Evolutionary conservation across 2,329 filamentous ascomycete species (phyloP), one percentile per base, ranked within the genome.

Genomic region (Thermoascus crustaceus): DNA sequence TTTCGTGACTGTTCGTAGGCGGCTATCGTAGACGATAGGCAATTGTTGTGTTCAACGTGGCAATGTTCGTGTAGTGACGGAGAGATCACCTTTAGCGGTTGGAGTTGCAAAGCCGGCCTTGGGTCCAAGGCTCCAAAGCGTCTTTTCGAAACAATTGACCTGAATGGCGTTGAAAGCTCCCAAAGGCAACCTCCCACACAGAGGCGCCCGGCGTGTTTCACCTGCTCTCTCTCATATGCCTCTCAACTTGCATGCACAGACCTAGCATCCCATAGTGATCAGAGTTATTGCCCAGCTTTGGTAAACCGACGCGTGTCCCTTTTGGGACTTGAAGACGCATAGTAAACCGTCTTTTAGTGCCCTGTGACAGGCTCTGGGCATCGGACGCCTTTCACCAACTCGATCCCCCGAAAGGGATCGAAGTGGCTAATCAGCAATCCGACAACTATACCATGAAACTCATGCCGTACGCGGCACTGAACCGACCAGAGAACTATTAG

Each of bases 401-500:
- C 52, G 39, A 41, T 44, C 47, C 54, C 46, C 32, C 47, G 46
- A 49, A 45, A 49, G 45, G 54, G 53, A 47, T 47, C 46, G 45
- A 50, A 45, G 53, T 55, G 56, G 65, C 63, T 87, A 87, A 58
- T 88, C 77, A 72, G 72, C 68, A 69, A 67, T 65, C 73, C 66
- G 72, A 78, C 78, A 78, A 82, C 80, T 75, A 67, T 69, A 72
- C 71, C 76, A 77, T 78, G 83, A 87, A 54, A 73, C 82, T 84
- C 36, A 41, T 46, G 43, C 46, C 40, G 26, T 26, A 27, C 26
- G 43, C 52, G 46, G 53, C 44, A 51, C 50, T 60, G 56, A 77
- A 79, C 85, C 83, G 82, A 78, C 69, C n/a, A n/a, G n/a, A n/a
- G 62, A 58, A 68, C 64, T 68, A 74, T 83, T 94, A 94, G 88